Evolutionary conservation across 805 yeast genomes (phyloP).

Genomic region (Saccharomycopsis babjevae): DNA sequence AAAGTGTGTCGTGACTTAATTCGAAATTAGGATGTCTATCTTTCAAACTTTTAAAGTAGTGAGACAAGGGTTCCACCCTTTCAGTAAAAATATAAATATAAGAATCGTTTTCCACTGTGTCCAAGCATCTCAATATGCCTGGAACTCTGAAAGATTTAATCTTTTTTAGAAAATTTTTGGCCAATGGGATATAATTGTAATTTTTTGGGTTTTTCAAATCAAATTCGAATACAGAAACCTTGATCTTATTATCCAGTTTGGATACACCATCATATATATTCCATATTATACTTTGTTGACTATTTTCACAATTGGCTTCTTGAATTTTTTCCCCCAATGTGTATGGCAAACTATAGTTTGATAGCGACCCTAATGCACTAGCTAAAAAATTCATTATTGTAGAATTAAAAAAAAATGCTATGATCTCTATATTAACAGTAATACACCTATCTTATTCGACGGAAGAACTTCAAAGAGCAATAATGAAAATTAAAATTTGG

Average conservation of each 20-base stretch:
- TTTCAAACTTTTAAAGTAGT: slow-evolving; percentile 26
- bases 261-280: slow-evolving; percentile 47
- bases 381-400: slow-evolving; percentile 55
- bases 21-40: slow-evolving; percentile 17
- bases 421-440: not conserved
- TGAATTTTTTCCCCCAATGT: slow-evolving; percentile 36
- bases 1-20: slow-evolving; percentile 28
- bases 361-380: slow-evolving; percentile 46
- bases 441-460: not conserved
- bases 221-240: slow-evolving; percentile 58
- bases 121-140: slow-evolving; percentile 53
- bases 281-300: slow-evolving; percentile 44
- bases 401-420: too few species aligned
- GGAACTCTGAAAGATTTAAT: slow-evolving; percentile 57
- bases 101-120: slow-evolving; percentile 52
- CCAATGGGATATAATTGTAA: slow-evolving; percentile 27
- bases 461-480: not conserved
- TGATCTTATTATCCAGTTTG: slow-evolving; percentile 23
- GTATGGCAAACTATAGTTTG: slow-evolving; percentile 52
- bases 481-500: too few species aligned
- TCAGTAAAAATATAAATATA: slow-evolving; percentile 46
- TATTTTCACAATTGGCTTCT: slow-evolving; percentile 20
- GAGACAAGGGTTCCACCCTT: slow-evolving; percentile 43
- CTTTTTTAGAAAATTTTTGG: slow-evolving; percentile 35
- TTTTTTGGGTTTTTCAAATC: slow-evolving; percentile 34